These are phyloP conservation scores for Acanthamoeba rhysodes DNA, from an alignment of 208 protist species.

Conservation along the genomic window DNA sequence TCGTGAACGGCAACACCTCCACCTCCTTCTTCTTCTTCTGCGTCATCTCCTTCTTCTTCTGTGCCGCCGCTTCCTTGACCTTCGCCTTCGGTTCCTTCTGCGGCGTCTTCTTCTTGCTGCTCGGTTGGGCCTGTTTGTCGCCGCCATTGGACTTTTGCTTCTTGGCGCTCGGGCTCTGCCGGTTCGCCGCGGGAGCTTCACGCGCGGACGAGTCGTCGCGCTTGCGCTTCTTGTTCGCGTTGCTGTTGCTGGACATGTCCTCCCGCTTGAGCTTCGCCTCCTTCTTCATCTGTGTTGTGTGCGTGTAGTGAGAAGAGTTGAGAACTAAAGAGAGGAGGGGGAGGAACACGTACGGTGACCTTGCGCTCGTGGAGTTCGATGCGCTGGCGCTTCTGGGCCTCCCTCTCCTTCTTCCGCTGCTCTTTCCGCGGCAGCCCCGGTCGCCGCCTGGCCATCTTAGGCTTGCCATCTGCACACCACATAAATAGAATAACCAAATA, in stretches of 20 bases:
- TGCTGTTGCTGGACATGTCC: not conserved
- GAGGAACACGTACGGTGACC: not conserved
- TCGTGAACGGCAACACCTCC: conserved; percentile 6
- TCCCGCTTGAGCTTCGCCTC: not conserved
- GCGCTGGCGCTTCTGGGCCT: not conserved
- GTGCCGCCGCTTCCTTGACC: not conserved
- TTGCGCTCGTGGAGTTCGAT: not conserved
- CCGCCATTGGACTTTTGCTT: not conserved
- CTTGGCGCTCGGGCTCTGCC: not conserved
- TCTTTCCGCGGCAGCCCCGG: conserved; percentile 5
- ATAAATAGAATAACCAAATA: not conserved
- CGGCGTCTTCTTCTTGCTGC: not conserved
- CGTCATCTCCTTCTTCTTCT: not conserved
- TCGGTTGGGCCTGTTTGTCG: not conserved
- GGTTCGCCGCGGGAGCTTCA: not conserved
- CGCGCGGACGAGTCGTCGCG: not conserved
- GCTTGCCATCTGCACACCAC: not conserved
- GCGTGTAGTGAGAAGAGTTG: not conserved
- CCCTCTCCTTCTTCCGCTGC: conserved; percentile 16
- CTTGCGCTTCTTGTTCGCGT: conserved; percentile 11
- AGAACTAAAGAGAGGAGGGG: not conserved
- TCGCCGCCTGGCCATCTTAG: not conserved
- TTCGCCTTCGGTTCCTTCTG: not conserved
- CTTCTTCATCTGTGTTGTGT: not conserved
- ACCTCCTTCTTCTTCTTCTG: not conserved